Evolutionary conservation across 225 moss, liverwort and hornwort species (phyloP), one percentile per base, ranked within the genome.

Genomic region (Pseudisothecium myosuroides): DNA sequence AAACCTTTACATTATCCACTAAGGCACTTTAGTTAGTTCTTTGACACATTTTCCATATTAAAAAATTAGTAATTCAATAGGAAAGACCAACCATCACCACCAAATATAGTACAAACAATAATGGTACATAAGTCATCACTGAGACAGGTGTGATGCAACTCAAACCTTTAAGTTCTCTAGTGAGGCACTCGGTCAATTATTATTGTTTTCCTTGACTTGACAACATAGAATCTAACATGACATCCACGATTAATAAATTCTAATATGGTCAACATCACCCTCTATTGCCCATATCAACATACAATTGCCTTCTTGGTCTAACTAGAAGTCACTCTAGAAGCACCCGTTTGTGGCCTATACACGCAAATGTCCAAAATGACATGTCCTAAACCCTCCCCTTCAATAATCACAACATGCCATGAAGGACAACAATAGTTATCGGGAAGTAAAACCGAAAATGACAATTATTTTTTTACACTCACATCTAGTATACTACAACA

Each of bases 291-390:
- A 69, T 24, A 39, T 12, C n/a, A n/a, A n/a, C 2, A 37, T 22
- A 22, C 4, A 69, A 0, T 14, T 15, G 5, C 5, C 26, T 1
- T 26, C 3, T 71, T 0, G 1, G 1, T 18, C 14, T 47, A 74
- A 29, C 0, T 31, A 47, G 0, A 47, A 7, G 29, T 75, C 2
- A 12, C 2, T 49, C 0, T 31, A 47, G 2, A 75, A 18, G 43
- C 11, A 31, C 4, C 2, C 0, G 0, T 47, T 28, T 18, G 11
- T 1, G 0, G 2, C 18, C 18, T 18, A 18, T 11, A 19, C 0
- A 0, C 0, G 0, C 4, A 49, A 31, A 31, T 0, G 1, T 0
- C 2, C 12, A 12, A 75, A 75, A 50, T 32, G 12, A 49, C 1
- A 3, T 32, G 20, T 50, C 4, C 20, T 49, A 49, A 50, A 20